Base-by-base conservation (phyloP, 306 rosid genomes). In the Sicyos baderoa region DNA sequence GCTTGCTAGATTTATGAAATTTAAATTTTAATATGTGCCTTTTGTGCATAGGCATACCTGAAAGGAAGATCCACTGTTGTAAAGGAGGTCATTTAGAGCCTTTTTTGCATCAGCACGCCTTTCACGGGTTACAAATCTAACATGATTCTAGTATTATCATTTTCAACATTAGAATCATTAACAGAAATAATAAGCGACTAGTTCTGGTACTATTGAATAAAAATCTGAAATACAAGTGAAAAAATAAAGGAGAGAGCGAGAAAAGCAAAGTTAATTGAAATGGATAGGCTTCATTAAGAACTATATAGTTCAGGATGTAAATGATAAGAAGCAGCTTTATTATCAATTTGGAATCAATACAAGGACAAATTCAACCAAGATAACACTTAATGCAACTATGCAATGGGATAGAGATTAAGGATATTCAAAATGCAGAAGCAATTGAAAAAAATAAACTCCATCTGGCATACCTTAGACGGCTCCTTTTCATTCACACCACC, bases 71-170 rank as follows among this genome's bases (percentile, higher is more conserved):
- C 96, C 97, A 74, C 82, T 70, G 69, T 68, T 86, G 81, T 73
- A 83, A 68, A 89, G 90, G 60, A 89, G 90, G 84, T 77, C 72
- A 65, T 93, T 88, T 54, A 89, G 76, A 49, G 96, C 97, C 85
- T 85, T 93, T 85, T 89, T 89, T 68, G 96, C 71, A 77, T 93
- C 97, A 63, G 91, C 86, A 68, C 90, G 97, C 83, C 81, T 93
- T 75, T 93, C 84, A 76, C 85, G 95, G 54, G 80, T 80, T 68
- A 82, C 81, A 68, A 56, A 83, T 74, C 87, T 84, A 75, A 93
- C 50, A 4, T 84, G 77, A 74, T 64, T 86, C 97, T 89, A 90
- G 77, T 77, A 49, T 74, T 17, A 66, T n/a, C 76, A 72, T 58
- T 72, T 44, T 21, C 35, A 65, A 65, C n/a, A 65, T 66, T 66